Base-by-base conservation (phyloP, 768 basidiomycete species). In the Tylopilus rubrobrunneus region DNA sequence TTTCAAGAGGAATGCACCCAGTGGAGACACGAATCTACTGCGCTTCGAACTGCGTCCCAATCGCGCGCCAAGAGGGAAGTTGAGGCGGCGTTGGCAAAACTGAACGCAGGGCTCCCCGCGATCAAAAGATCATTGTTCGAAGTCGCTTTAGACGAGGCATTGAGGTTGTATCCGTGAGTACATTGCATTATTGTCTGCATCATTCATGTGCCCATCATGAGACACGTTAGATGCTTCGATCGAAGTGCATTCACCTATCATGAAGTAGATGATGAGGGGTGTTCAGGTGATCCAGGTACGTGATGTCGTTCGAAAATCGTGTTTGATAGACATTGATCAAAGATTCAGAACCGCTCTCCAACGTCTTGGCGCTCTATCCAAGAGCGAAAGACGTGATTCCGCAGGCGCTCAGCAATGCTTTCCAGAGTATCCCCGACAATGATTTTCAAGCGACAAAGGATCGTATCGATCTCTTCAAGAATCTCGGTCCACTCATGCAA, bases 91-190 rank as follows among this genome's bases (percentile, higher is more conserved):
- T 12, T 10, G 12, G 33, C 33, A 9, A 34, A 12, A 34, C 10
- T 34, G 33, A 12, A 9, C 33, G 10, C 10, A 9, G 12, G 10
- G 10, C 33, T 34, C 3, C 12, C 33, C 33, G 12, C 12, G 33
- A 3, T 34, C 3, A 34, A 34, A 34, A 9, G 33, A 12, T 8
- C 64, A 15, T 2, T 71, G 46, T 62, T 62, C 7, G 66, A 68
- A 21, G 62, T 57, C 5, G 51, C 67, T 41, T 14, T 74, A 11
- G 62, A 68, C 8, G 49, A 59, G 12, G 51, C 62, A 8, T 15
- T 56, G 19, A 28, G 15, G 14, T 9, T 55, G 5, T 74, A 66
- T 58, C 66, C 66, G 66, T 67, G 51, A 52, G 66, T 52, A 7
- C 12, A 9, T 34, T 34, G 0, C 11, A 11, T 17, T 31, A 2